Evolutionary conservation across 768 basidiomycete species (phyloP).

Genomic region (Trametes punicea): DNA sequence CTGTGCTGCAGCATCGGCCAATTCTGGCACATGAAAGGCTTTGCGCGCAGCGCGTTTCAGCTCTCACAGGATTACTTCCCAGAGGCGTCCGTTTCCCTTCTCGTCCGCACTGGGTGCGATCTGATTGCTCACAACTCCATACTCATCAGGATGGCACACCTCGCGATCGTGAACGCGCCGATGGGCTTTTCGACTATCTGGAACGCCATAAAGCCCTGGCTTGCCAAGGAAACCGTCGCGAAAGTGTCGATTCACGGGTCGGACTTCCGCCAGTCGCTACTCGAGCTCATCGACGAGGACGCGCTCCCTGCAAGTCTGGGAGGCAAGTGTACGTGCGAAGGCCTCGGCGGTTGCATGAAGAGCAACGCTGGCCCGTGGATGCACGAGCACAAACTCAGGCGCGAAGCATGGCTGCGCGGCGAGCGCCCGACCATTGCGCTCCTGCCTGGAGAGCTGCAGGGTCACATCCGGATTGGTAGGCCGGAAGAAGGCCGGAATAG

Average conservation of each 20-base stretch:
- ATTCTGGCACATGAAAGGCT: slow-evolving; percentile 73
- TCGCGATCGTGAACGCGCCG: slow-evolving; percentile 71
- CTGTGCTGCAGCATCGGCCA: slow-evolving; percentile 46
- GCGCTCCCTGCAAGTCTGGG: slow-evolving; percentile 60
- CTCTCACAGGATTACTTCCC: slow-evolving; percentile 79
- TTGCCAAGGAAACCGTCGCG: slow-evolving; percentile 65
- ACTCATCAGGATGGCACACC: slow-evolving; percentile 60
- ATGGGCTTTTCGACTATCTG: slow-evolving; percentile 72
- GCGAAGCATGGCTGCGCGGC: slow-evolving; percentile 31
- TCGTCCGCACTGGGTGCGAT: not conserved
- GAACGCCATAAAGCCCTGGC: slow-evolving; percentile 65
- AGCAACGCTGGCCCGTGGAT: slow-evolving; percentile 72
- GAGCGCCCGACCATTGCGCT: slow-evolving; percentile 21
- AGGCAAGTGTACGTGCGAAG: slow-evolving; percentile 60
- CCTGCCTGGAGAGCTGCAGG: slow-evolving; percentile 18
- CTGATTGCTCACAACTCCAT: not conserved
- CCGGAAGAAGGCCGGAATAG: no score
- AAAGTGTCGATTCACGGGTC: slow-evolving; percentile 66
- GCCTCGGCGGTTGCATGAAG: slow-evolving; percentile 53
- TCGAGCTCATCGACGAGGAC: slow-evolving; percentile 60
- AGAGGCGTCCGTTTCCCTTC: slow-evolving; percentile 53
- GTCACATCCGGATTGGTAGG: not conserved
- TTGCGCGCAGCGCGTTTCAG: slow-evolving; percentile 63
- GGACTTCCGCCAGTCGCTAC: slow-evolving; percentile 54
- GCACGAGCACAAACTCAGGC: slow-evolving; percentile 40